Evolutionary conservation across 257 asterid species (phyloP), one percentile per base, ranked within the genome.

Genomic region (Voacanga thouarsii): DNA sequence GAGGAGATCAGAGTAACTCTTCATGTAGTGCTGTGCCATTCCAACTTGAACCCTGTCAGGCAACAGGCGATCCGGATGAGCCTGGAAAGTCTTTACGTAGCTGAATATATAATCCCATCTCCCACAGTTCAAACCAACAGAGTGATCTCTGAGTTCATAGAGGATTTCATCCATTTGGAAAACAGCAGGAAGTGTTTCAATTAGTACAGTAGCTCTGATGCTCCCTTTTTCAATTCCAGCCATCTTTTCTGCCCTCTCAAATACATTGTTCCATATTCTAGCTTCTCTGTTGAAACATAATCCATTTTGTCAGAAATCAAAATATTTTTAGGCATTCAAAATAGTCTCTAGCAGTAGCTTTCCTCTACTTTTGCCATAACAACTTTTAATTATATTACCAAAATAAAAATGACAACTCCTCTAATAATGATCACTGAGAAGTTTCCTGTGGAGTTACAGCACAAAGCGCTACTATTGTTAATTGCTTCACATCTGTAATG

Each of bases 101-200:
- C 99, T 95, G 87, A 95, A 95, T 55, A 95, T 95, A 76, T 95
- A 95, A 55, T 95, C 99, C 99, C 99, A 95, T 79, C 99, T 78
- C 23, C 99, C 99, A 72, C 98, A 95, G 85, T 95, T 95, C 80
- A 95, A 79, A 0, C 99, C 99, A 16, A 86, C 85, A 7, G 97
- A 91, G 78, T 95, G 99, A 55, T 95, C 97, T 44, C 96, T 84
- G 0, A 93, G 84, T 68, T 95, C 97, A 76, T 95, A 90, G 0
- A 95, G 88, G 70, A 95, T 93, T 71, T 95, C 99, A 49, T 93
- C 91, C 98, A 95, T 95, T 61, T 95, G 99, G 78, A 95, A 96
- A 81, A 89, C 98, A 1, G 98, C 99, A 6, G 99, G 98, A 28
- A 96, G 96, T 3, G 99, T 96, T 84, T 96, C 99, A 28, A 96